Evolutionary conservation across 495 filamentous ascomycete species (phyloP), one percentile per base, ranked within the genome.

Genomic region (Hyaloscypha hepaticicola): DNA sequence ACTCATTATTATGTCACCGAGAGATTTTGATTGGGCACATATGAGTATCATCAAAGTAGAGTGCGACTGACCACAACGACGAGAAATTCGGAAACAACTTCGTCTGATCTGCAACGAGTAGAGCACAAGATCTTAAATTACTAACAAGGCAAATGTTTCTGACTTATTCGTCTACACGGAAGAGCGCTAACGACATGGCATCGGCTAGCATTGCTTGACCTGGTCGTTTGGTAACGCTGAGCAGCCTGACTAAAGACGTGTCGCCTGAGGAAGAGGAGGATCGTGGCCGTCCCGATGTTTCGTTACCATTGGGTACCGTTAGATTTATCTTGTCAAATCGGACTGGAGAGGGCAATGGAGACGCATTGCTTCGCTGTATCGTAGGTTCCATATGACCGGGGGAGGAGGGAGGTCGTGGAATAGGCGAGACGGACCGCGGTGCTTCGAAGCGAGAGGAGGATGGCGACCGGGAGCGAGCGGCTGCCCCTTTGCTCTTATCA

Each of bases 361-460:
- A 21, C 1, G 29, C 56, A 22, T 58, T 58, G 56, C 29, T 58
- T 38, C 56, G 29, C 19, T 58, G 56, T 34, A 58, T n/a, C 26
- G 26, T 57, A 4, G 55, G 28, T 21, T 57, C 55, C 9, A 33
- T n/a, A 33, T 22, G 55, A 34, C 12, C 22, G 12, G 55, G 55
- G 1, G 55, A 31, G 55, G 55, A 34, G 14, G 5, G 55, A 14
- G 55, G 19, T 31, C 1, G 9, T 21, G 55, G 25, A 3, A 33
- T 6, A 12, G 26, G 55, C 1, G 27, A 29, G 8, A 28, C n/a
- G 3, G 12, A 14, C 12, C 55, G 25, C 22, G 56, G 56, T 34
- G 56, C 56, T 58, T 58, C 56, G 33, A 58, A 58, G 24, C 56
- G 56, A 38, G 56, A 58, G 3, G 56, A 58, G 8, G 56, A 58